Evolutionary conservation across 2,329 filamentous ascomycete species (phyloP).

Genomic region (Monilinia fructicola): DNA sequence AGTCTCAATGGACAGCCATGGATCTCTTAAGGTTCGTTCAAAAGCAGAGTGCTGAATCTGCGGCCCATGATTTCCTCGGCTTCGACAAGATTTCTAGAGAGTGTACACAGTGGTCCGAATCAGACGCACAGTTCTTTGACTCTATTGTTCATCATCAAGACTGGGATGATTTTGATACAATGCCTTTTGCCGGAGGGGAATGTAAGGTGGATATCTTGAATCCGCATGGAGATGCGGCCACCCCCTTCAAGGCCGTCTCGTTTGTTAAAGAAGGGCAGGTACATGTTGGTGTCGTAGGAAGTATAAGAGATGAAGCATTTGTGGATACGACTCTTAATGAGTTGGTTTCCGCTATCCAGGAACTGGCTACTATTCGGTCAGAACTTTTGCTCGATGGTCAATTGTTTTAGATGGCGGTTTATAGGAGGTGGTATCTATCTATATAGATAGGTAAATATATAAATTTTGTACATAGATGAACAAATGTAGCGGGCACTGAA

Average conservation of each 20-base stretch:
- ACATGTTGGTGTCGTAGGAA: constrained; percentile 48
- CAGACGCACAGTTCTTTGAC: constrained; percentile 38
- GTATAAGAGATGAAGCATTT: constrained; percentile 43
- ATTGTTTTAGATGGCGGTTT: constrained; percentile 11
- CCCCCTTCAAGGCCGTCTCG: constrained; percentile 49
- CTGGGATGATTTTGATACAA: constrained; percentile 44
- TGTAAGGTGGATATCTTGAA: constrained; percentile 41
- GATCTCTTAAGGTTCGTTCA: constrained; percentile 42
- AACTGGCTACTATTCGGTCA: constrained; percentile 24
- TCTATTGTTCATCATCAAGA: constrained; percentile 44
- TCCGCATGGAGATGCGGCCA: constrained; percentile 44
- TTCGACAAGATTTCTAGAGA: constrained; percentile 41
- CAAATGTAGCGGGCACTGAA: neutral
- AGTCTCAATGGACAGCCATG: constrained; percentile 38
- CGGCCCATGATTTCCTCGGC: constrained; percentile 42
- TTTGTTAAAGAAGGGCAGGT: constrained; percentile 45
- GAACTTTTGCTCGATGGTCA: constrained; percentile 26
- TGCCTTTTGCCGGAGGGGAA: constrained; percentile 43
- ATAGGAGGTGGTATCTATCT: neutral
- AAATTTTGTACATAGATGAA: neutral
- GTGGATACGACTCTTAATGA: constrained; percentile 43
- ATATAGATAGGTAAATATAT: neutral
- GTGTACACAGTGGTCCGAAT: constrained; percentile 41
- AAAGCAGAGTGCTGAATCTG: constrained; percentile 38
- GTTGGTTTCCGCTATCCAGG: constrained; percentile 32